Evolutionary conservation across 2,329 filamentous ascomycete genomes (phyloP).

Genomic region (Penicillium concentricum): DNA sequence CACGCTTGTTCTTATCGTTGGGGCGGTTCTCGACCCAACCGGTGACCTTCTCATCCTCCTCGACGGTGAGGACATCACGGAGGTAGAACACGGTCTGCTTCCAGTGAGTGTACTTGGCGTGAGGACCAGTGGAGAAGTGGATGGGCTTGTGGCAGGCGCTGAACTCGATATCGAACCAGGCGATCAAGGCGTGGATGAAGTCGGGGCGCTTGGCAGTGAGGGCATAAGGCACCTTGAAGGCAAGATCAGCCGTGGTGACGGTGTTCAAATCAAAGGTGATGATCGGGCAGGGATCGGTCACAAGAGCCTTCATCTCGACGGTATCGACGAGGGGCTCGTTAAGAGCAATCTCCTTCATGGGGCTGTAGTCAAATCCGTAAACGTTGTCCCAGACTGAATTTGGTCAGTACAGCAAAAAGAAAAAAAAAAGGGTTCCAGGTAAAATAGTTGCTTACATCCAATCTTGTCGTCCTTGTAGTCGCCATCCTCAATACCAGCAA

Average conservation of each 20-base stretch:
- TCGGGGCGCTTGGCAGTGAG: conserved; percentile 80
- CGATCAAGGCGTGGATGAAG: conserved; percentile 93
- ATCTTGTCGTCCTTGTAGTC: conserved; percentile 99
- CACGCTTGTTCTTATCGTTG: conserved; percentile 89
- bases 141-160: conserved; percentile 97
- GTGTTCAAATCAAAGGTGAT: conserved; percentile 92
- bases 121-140: conserved; percentile 92
- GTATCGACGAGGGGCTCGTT: conserved; percentile 97
- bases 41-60: conserved; percentile 76
- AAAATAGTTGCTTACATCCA: conserved; percentile 67
- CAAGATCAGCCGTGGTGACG: conserved; percentile 76
- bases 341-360: conserved; percentile 88
- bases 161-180: conserved; percentile 99
- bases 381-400: conserved; percentile 94
- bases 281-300: conserved; percentile 83
- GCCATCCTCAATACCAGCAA: conserved; percentile 95
- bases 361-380: conserved; percentile 95
- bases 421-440: background rate
- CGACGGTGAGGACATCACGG: conserved; percentile 85
- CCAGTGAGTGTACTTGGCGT: conserved; percentile 99
- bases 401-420: conserved; percentile 22
- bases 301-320: conserved; percentile 94
- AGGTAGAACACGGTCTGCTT: conserved; percentile 99
- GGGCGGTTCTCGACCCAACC: conserved; percentile 79
- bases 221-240: conserved; percentile 76